phyloP scores from a whole-genome alignment of 345 rosid genomes.

The Acer campestre region DNA sequence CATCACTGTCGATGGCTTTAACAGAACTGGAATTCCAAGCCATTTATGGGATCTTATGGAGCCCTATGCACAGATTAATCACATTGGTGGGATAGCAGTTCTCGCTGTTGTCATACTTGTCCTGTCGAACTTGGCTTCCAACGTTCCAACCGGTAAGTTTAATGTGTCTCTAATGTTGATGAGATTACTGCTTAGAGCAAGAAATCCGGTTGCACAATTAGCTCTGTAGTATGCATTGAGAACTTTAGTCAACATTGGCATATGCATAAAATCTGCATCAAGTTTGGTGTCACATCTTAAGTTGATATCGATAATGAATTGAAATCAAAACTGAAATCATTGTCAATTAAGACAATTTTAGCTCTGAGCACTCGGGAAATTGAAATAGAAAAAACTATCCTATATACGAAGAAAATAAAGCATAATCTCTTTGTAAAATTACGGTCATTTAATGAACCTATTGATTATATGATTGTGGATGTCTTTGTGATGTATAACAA shows the following conservation, averaged over 20 bases:
- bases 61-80: constrained; percentile 59
- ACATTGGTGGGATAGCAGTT: constrained; percentile 51
- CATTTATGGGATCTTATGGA: constrained; percentile 76
- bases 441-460: not conserved
- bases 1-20: constrained; percentile 80
- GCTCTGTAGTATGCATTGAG: not conserved
- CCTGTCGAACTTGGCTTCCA: constrained; percentile 80
- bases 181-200: not conserved
- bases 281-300: not conserved
- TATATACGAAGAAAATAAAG: not conserved
- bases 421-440: not conserved
- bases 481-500: not conserved
- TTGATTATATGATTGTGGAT: no score
- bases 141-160: constrained; percentile 79
- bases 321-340: not conserved
- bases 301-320: not conserved
- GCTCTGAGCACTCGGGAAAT: not conserved
- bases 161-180: not conserved
- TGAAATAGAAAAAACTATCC: not conserved
- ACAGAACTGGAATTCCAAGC: constrained; percentile 83
- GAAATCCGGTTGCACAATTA: not conserved
- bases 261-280: not conserved
- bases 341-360: no score
- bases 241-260: no score
- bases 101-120: constrained; percentile 65